These are phyloP conservation scores for Mycena leptocephala DNA, from an alignment of 768 basidiomycete genomes.

Conservation along the genomic window DNA sequence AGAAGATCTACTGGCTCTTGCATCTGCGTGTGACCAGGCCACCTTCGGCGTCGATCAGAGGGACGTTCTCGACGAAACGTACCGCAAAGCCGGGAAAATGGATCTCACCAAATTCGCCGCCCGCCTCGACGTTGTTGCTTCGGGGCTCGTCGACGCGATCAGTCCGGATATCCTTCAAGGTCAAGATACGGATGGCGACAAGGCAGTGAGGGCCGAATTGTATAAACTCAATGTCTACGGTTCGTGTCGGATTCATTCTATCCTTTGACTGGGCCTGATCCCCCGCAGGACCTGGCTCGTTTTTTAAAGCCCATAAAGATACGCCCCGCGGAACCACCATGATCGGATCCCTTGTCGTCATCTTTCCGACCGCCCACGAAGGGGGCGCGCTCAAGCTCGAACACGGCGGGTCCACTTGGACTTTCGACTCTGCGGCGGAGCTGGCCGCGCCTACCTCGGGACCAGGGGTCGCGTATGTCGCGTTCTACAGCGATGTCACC, in stretches of 20 bases:
- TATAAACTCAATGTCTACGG: conserved; percentile 60
- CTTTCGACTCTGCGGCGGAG: conserved; percentile 1
- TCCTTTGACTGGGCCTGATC: too few species aligned
- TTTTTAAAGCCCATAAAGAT: conserved; percentile 12
- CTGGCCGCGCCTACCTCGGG: background rate
- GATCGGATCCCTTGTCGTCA: conserved; percentile 10
- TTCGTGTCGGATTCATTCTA: conserved; percentile 24
- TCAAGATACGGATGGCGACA: conserved; percentile 14
- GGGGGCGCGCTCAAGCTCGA: background rate
- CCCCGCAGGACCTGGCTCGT: conserved; percentile 40
- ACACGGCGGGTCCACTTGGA: background rate
- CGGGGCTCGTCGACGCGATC: conserved; percentile 47
- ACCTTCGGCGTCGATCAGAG: conserved; percentile 45
- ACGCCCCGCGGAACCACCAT: background rate
- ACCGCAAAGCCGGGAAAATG: conserved; percentile 51
- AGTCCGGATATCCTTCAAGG: conserved; percentile 38
- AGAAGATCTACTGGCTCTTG: conserved; percentile 37
- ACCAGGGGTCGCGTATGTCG: background rate
- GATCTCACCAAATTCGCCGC: conserved; percentile 47
- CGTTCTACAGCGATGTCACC: conserved; percentile 19
- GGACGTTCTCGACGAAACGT: conserved; percentile 50
- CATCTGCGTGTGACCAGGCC: conserved; percentile 43
- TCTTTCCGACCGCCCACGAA: background rate
- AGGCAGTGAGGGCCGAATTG: conserved; percentile 44
- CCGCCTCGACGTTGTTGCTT: conserved; percentile 42